These are phyloP conservation scores for Amphirosellinia nigrospora DNA, from an alignment of 495 filamentous ascomycete genomes.

Conservation along the genomic window DNA sequence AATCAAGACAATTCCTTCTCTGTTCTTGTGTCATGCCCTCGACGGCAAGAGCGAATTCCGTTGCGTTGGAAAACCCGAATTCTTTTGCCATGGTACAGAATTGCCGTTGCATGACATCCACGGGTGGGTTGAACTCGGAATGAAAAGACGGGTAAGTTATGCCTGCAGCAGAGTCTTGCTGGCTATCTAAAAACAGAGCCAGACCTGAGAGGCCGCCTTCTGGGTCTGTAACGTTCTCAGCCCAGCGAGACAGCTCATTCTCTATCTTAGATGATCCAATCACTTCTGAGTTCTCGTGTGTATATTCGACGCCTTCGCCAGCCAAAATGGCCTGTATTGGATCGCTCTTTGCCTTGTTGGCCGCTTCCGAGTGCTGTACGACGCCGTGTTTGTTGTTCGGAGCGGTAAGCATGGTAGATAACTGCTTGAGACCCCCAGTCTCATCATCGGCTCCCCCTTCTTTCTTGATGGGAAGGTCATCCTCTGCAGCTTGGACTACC, in stretches of 20 bases:
- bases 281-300: conserved; percentile 95
- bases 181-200: conserved; percentile 45
- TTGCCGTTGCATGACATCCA: conserved; percentile 76
- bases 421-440: conserved; percentile 74
- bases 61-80: conserved; percentile 77
- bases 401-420: conserved; percentile 72
- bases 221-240: conserved; percentile 67
- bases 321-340: conserved; percentile 89
- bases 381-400: conserved; percentile 43
- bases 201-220: conserved; percentile 41
- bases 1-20: conserved; percentile 77
- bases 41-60: conserved; percentile 90
- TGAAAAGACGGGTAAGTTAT: conserved; percentile 45
- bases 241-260: conserved; percentile 75
- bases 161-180: conserved; percentile 26
- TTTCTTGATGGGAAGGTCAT: conserved; percentile 47
- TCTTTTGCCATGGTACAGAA: conserved; percentile 87
- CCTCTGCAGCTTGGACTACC: conserved; percentile 60
- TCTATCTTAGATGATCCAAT: conserved; percentile 89
- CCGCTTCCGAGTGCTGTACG: conserved; percentile 34
- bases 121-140: conserved; percentile 77
- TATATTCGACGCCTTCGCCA: conserved; percentile 89
- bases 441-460: conserved; percentile 53
- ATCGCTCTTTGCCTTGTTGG: conserved; percentile 62
- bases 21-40: conserved; percentile 92